Conservation (phyloP, 768 basidiomycete species). For the Naematelia aurantialba region DNA sequence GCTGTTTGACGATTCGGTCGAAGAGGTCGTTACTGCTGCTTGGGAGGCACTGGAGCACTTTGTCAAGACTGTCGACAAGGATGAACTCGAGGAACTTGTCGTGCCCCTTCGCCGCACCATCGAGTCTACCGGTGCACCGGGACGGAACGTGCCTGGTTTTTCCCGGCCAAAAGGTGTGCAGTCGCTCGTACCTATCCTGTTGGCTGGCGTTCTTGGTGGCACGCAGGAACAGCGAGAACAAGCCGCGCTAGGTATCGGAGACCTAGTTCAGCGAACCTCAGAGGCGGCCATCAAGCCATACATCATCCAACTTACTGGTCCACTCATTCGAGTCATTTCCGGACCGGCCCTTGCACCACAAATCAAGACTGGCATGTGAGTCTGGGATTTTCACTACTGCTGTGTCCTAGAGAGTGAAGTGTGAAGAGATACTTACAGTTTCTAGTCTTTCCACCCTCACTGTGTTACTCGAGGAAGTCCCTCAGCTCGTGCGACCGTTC, state of each 20-base stretch:
- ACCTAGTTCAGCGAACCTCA: constrained; percentile 85
- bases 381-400: constrained; percentile 6
- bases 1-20: constrained; percentile 66
- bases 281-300: constrained; percentile 84
- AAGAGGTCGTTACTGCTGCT: constrained; percentile 65
- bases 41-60: constrained; percentile 79
- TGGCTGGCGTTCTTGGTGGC: constrained; percentile 87
- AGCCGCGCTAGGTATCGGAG: constrained; percentile 93
- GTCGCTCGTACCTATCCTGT: constrained; percentile 77
- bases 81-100: constrained; percentile 85
- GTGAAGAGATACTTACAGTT: constrained; percentile 9
- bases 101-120: constrained; percentile 83
- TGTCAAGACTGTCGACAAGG: constrained; percentile 84
- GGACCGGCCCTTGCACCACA: constrained; percentile 73
- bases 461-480: constrained; percentile 79
- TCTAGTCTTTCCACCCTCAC: constrained; percentile 67
- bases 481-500: constrained; percentile 89
- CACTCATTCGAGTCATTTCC: constrained; percentile 88
- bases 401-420: not conserved
- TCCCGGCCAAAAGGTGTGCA: constrained; percentile 71
- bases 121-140: constrained; percentile 76
- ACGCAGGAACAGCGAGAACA: constrained; percentile 87
- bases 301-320: constrained; percentile 91
- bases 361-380: constrained; percentile 79
- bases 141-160: constrained; percentile 77